A percentile compares a stretch with the other conserved stretches of the same genome.
These are phyloP conservation scores for Pseudonitzschia multiseries DNA, from an alignment of 108 stramenopile species.

Conservation along the genomic window DNA sequence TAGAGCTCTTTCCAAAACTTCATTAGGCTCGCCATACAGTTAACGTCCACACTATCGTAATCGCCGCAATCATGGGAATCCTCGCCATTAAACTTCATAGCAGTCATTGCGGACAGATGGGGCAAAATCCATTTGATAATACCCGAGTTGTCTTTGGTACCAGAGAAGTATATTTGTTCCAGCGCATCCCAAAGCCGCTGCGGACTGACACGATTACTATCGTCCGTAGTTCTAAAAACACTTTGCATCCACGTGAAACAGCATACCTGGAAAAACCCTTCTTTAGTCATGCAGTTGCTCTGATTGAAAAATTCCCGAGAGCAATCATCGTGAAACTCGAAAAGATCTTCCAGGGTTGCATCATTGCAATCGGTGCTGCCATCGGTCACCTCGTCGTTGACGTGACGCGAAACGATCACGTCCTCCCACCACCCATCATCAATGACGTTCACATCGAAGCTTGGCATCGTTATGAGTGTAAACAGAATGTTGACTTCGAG, in stretches of 20 bases:
- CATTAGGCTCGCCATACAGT: conserved; percentile 1
- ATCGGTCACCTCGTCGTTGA: neutral
- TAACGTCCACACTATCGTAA: neutral
- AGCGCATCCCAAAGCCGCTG: conserved; percentile 10
- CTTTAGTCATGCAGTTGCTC: conserved; percentile 1
- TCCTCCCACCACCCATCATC: conserved; percentile 12
- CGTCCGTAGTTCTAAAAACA: neutral
- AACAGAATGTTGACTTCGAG: neutral
- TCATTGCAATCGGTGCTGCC: neutral
- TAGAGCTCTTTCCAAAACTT: conserved; percentile 27
- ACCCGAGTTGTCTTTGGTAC: neutral
- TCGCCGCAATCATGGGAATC: neutral
- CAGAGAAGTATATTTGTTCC: conserved; percentile 8
- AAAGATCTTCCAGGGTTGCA: neutral
- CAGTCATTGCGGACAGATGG: neutral
- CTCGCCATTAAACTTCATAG: neutral
- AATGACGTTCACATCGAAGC: neutral
- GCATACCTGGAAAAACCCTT: conserved; percentile 20
- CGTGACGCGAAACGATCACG: neutral
- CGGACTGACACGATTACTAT: neutral
- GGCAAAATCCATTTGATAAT: conserved; percentile 28
- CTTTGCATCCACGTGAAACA: conserved; percentile 23
- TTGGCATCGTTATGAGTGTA: neutral
- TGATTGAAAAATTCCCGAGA: conserved; percentile 19
- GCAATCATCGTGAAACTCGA: conserved; percentile 10